Evolutionary conservation across 2,329 filamentous ascomycete species (phyloP).

Genomic region (Venturia oleaginea): DNA sequence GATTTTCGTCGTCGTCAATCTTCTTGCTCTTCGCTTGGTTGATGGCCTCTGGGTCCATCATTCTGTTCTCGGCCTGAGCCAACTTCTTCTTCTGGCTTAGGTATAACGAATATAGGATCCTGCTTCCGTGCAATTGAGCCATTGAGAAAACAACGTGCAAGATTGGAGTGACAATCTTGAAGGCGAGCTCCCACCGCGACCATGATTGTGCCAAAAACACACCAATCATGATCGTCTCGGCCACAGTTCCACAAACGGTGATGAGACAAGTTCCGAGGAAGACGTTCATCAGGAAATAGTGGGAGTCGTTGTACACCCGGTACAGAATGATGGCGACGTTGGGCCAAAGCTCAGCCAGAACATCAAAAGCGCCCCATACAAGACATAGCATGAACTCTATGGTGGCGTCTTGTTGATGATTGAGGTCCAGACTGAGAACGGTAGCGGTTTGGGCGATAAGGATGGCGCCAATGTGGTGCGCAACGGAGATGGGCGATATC

Average conservation of each 20-base stretch:
- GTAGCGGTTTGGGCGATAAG: conserved; percentile 35
- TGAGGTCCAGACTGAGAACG: conserved; percentile 26
- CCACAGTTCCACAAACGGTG: conserved; percentile 30
- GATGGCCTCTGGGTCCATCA: background rate
- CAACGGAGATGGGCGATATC: conserved; percentile 32
- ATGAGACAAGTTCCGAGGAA: conserved; percentile 30
- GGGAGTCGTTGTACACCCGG: conserved; percentile 30
- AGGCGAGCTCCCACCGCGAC: conserved; percentile 33
- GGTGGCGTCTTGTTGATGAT: conserved; percentile 23
- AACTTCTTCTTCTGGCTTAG: conserved; percentile 19
- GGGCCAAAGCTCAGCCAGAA: conserved; percentile 38
- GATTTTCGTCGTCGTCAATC: background rate
- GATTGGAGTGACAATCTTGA: conserved; percentile 36
- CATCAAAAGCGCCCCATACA: conserved; percentile 39
- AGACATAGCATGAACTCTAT: conserved; percentile 31
- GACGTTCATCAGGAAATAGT: conserved; percentile 31
- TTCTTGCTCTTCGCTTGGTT: background rate
- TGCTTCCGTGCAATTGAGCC: conserved; percentile 35
- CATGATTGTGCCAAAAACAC: conserved; percentile 35
- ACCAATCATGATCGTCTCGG: conserved; percentile 37
- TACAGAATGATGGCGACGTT: conserved; percentile 39
- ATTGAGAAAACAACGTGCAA: conserved; percentile 34
- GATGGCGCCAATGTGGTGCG: conserved; percentile 34
- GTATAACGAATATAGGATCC: conserved; percentile 35
- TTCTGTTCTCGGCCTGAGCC: conserved; percentile 12